Percentiles rank a stretch among this genome's conserved stretches.
These are phyloP conservation scores for Aspergillus conjunctus DNA, from an alignment of 495 filamentous ascomycete species.

Conservation along the genomic window DNA sequence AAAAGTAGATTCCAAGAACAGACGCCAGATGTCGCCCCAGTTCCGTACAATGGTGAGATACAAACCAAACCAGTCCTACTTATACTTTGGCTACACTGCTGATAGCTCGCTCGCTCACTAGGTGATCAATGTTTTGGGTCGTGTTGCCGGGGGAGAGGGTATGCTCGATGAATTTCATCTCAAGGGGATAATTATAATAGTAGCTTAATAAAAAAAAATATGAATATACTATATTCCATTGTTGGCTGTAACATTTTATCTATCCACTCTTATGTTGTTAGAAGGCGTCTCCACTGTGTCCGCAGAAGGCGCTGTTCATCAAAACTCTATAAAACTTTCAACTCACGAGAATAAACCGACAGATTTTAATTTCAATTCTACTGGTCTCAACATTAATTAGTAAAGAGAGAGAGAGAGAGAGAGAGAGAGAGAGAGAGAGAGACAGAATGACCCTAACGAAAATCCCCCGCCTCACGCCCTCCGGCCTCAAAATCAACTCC, in stretches of 20 bases:
- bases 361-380: too few species aligned
- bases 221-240: background rate
- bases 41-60: conserved; percentile 12
- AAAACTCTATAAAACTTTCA: too few species aligned
- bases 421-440: too few species aligned
- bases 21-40: background rate
- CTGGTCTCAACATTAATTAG: too few species aligned
- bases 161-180: background rate
- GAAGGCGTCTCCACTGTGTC: background rate
- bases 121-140: conserved; percentile 17
- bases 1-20: background rate
- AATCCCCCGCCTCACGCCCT: conserved; percentile 18
- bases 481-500: conserved; percentile 37
- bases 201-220: background rate
- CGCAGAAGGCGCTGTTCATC: too few species aligned
- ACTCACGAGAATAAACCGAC: too few species aligned
- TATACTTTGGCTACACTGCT: too few species aligned
- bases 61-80: too few species aligned
- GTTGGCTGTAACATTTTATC: background rate
- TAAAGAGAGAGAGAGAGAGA: too few species aligned
- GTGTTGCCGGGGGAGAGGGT: conserved; percentile 6
- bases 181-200: background rate
- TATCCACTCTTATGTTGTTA: background rate
- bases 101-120: too few species aligned
- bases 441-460: too few species aligned